Base-by-base conservation (phyloP, 495 filamentous ascomycete genomes). In the Aspergillus conjunctus region DNA sequence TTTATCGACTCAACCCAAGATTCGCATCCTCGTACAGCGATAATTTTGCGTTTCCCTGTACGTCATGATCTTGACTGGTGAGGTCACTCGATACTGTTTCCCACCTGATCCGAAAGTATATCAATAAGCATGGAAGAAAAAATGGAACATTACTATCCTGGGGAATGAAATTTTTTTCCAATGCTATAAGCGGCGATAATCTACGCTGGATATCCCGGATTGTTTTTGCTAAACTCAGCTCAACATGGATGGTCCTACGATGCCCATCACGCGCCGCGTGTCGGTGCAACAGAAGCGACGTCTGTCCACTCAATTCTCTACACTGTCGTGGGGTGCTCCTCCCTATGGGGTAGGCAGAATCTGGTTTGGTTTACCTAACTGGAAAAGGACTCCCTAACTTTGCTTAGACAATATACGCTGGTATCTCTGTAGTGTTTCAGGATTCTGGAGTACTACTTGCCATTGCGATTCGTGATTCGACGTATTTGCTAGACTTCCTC, bases 401-500 rank as follows among this genome's bases (percentile, higher is more conserved):
- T 30, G 14, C 11, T 26, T 63, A 91, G 88, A 82, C 79, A 9
- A 80, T 89, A 21, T 91, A 86, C 59, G 79, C 82, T 22, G 88
- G 88, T 41, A 77, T 88, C 30, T 85, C 88, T 1, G 78, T 78
- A 17, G 77, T 80, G 20, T 72, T 79, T 4, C 76, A 83, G 32
- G 64, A 81, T 33, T 71, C 79, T 37, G 76, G 77, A 0, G 77
- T 84, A 8, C 78, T 81, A 0, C 76, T 91, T 17, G 85, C 87
- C 5, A 72, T 93, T 50, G 88, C 88, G 6, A 83, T 89, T 58
- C 90, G 92, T 64, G 91, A 95, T 71, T 81, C 85, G 6, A 88
- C 87, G 0, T 96, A 96, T 66, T 81, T 90, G 20, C 77, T 91
- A 37, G 91, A 94, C 68, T 93, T 89, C 60, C 81, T 83, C 26